Percentiles rank a stretch among this genome's conserved stretches.
Conservation (phyloP, 768 basidiomycete genomes). For the Lactifluus piperatus region DNA sequence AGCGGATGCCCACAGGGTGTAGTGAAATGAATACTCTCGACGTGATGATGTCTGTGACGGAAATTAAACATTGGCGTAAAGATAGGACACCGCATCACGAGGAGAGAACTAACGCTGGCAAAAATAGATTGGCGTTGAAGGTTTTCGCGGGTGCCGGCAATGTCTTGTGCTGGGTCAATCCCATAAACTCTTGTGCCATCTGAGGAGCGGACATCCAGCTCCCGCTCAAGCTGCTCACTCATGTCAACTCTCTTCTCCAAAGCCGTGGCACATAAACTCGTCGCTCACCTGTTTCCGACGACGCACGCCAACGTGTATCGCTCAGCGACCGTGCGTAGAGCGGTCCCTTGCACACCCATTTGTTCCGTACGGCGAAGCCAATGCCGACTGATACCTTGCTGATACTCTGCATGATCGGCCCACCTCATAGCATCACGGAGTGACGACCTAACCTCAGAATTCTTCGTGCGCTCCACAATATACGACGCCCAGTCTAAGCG, state of each 20-base stretch:
- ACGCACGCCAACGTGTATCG: slow-evolving; percentile 63
- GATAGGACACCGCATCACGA: background rate
- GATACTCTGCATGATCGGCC: slow-evolving; percentile 65
- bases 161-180: slow-evolving; percentile 25
- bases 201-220: slow-evolving; percentile 55
- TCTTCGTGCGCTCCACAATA: slow-evolving; percentile 29
- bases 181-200: slow-evolving; percentile 66
- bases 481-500: slow-evolving; percentile 64
- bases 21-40: slow-evolving; percentile 67
- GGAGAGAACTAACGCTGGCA: slow-evolving; percentile 47
- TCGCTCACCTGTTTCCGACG: slow-evolving; percentile 55
- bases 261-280: background rate
- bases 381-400: slow-evolving; percentile 53
- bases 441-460: slow-evolving; percentile 1
- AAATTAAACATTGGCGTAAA: background rate
- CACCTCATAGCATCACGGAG: slow-evolving; percentile 44
- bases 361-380: slow-evolving; percentile 44
- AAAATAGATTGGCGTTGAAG: slow-evolving; percentile 44
- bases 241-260: background rate
- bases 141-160: slow-evolving; percentile 19
- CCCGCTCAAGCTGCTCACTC: slow-evolving; percentile 50
- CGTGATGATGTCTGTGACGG: slow-evolving; percentile 52
- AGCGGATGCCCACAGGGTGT: slow-evolving; percentile 34
- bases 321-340: slow-evolving; percentile 44
- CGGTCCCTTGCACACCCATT: slow-evolving; percentile 35